A percentile compares a stretch with the other conserved stretches of the same genome.
Conservation (phyloP, 2,329 filamentous ascomycete genomes). For the Boeremia lycopersici region DNA sequence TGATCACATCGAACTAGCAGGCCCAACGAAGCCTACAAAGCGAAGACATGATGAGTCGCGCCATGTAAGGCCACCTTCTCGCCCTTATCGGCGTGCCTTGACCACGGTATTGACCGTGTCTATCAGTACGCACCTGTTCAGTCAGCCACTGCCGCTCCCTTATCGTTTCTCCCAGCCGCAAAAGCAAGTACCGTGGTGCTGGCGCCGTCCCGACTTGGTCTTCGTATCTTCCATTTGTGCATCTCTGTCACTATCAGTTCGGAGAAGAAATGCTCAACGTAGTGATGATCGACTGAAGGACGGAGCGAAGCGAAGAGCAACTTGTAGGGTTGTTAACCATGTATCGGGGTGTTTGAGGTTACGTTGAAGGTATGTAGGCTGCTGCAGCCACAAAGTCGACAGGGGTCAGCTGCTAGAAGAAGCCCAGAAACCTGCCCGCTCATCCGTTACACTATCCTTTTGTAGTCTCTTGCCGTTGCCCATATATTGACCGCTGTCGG, state of each 20-base stretch:
- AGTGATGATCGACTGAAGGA: neutral
- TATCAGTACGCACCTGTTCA: neutral
- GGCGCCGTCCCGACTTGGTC: neutral
- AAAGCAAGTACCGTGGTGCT: neutral
- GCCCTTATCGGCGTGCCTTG: slow-evolving; percentile 4
- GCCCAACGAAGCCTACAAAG: neutral
- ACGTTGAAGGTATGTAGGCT: slow-evolving; percentile 2
- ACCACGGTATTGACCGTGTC: neutral
- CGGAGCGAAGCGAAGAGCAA: slow-evolving; percentile 1
- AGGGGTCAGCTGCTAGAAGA: slow-evolving; percentile 8
- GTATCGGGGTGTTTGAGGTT: neutral
- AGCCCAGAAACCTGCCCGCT: neutral
- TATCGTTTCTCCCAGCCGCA: neutral
- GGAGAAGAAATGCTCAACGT: neutral
- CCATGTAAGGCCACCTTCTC: neutral
- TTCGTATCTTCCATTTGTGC: slow-evolving; percentile 7
- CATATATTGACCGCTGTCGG: neutral
- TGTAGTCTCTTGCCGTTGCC: slow-evolving; percentile 2
- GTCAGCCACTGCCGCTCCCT: slow-evolving; percentile 10
- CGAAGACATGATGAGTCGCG: neutral
- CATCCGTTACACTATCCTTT: neutral
- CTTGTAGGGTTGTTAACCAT: slow-evolving; percentile 7
- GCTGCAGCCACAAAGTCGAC: slow-evolving; percentile 4
- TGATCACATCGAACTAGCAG: slow-evolving; percentile 1
- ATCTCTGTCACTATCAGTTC: slow-evolving; percentile 6